Base-by-base conservation (phyloP, 371 early-diverging fungal species). In the Mucor velutinosus region DNA sequence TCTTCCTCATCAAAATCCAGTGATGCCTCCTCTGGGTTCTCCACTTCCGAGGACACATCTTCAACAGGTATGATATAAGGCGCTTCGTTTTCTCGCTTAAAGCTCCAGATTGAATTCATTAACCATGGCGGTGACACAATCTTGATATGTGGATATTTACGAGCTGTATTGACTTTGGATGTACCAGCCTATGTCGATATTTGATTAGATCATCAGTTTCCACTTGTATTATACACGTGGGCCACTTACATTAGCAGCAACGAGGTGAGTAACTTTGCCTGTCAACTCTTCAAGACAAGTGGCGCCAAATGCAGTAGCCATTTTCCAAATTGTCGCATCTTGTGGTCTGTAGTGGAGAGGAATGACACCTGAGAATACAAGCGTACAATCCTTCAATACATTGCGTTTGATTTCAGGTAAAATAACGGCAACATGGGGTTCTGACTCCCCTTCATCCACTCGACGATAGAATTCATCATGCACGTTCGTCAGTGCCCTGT, bases 301-400 rank as follows among this genome's bases (percentile, higher is more conserved):
- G 0, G 93, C 94, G 8, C 93, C 94, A 79, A 90, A 93, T 4
- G 81, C 72, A 55, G 69, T 66, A 6, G 93, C 93, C 68, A 85
- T 77, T 43, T 82, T 74, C 93, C 93, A 93, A 47, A 90, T 82
- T 41, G 91, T 90, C 10, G 86, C 81, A 55, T 70, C 68, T 23
- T 78, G 63, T 25, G 78, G 77, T 12, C 66, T 65, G 33, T 80
- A 75, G 14, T 81, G 82, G 15, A 82, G 73, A 15, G 87, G 88
- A 39, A 89, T 87, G 17, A 89, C 76, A 8, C 87, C 81, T n/a
- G 86, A 85, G 55, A 89, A 90, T 7, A 87, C 75, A 30, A 87
- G 62, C 62, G 78, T 68, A 14, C 79, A 70, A 0, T 81, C 84
- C 33, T 74, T 60, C 17, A 90, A 72, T 6, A 87, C 79, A 27